Base-by-base conservation (phyloP, 2,329 filamentous ascomycete genomes). In the Lecanicillium sp. region DNA sequence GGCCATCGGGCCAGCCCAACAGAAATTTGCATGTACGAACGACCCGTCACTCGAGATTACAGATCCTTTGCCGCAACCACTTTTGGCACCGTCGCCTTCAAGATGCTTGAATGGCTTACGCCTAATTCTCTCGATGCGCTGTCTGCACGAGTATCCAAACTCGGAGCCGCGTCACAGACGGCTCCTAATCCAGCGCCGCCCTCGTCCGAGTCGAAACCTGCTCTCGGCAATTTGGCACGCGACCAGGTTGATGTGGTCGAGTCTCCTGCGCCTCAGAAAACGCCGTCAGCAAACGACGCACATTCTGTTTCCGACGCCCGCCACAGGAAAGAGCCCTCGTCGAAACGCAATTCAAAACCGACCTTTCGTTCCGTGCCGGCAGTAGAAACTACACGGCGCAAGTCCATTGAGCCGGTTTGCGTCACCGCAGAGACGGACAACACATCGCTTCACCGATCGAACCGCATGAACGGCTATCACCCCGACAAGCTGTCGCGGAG, bases 101-200 rank as follows among this genome's bases (percentile, higher is more conserved):
- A 81, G 57, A 85, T 85, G 79, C 58, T 86, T 3, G 82, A 86
- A 60, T 86, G 81, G 81, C 65, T 86, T n/a, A 81, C 80, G 2
- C 80, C 80, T 0, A 71, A 71, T 47, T 74, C 71, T n/a, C 60
- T 81, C 4, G 70, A 73, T 17, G 66, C 69, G 9, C 72, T 81
- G 64, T 67, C 69, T 1, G 58, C 67, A 14, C 70, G 67, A 43
- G 48, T 64, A 32, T 44, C 24, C 33, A 19, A 45, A 30, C 19
- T 48, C 15, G 8, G 37, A 41, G 15, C 20, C 6, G 20, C 35
- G 5, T 17, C 35, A n/a, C 14, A 40, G 29, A 9, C 39, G 24
- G n/a, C 8, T 12, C 8, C 26, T 5, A 5, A 38, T 17, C 11
- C n/a, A 11, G 32, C 12, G 3, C 15, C 29, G 19, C 5, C 43